Percentiles rank a stretch among this genome's conserved stretches.
Conservation (phyloP, 2,329 filamentous ascomycete species). For the Phoma sp. region DNA sequence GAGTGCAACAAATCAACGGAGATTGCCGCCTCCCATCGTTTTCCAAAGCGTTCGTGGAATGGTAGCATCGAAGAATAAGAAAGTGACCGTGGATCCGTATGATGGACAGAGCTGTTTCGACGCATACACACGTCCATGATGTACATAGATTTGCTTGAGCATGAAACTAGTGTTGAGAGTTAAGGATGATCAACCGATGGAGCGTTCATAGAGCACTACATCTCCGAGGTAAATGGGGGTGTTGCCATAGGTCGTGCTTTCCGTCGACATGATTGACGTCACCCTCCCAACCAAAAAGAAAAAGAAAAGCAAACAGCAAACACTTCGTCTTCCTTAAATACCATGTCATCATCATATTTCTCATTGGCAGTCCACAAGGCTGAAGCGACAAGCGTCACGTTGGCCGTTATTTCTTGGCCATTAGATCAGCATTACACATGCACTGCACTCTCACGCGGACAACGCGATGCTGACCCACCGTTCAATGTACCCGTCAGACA, state of each 20-base stretch:
- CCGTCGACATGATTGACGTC: neutral
- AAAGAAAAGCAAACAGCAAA: neutral
- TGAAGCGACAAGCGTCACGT: neutral
- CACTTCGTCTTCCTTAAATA: neutral
- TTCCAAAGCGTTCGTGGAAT: neutral
- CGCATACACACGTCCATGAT: neutral
- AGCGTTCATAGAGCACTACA: neutral
- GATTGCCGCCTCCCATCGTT: neutral
- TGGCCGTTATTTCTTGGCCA: no score
- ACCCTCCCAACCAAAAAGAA: neutral
- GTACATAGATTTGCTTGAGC: neutral
- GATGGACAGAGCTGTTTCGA: no score
- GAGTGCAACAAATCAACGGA: neutral
- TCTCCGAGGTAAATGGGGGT: no score
- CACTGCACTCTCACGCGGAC: neutral
- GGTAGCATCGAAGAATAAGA: neutral
- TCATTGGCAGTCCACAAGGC: neutral
- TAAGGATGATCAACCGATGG: neutral
- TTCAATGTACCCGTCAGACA: slow-evolving; percentile 10
- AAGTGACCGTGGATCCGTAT: neutral
- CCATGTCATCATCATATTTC: no score
- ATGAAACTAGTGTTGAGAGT: neutral
- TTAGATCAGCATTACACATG: neutral
- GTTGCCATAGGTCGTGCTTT: neutral
- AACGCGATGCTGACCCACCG: slow-evolving; percentile 10